These are phyloP conservation scores for Adiantum capillusveneris DNA, from an alignment of 75 land plant genomes.

Conservation along the genomic window DNA sequence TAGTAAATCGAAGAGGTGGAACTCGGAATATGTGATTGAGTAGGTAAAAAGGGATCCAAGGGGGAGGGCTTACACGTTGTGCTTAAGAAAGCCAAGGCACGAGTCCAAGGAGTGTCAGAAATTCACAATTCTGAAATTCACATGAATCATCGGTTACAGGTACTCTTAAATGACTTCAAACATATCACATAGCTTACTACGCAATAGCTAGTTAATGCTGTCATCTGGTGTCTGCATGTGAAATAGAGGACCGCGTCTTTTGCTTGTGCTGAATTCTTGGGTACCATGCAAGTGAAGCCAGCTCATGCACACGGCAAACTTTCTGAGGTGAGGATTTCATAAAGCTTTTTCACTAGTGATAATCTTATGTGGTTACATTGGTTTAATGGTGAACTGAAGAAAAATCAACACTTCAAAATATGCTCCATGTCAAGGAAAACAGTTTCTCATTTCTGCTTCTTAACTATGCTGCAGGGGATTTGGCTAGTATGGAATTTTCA, in stretches of 20 bases:
- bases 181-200: background rate
- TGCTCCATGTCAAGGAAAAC: too few species aligned
- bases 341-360: background rate
- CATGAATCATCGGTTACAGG: constrained; percentile 24
- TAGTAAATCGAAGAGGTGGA: too few species aligned
- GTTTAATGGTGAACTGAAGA: too few species aligned
- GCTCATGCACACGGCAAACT: constrained; percentile 16
- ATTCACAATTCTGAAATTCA: constrained; percentile 23
- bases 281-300: constrained; percentile 19
- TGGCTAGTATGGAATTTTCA: constrained; percentile 27
- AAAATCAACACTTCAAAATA: too few species aligned
- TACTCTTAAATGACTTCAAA: background rate
- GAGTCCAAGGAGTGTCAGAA: constrained; percentile 14
- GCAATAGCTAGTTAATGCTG: background rate
- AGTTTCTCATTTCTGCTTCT: background rate
- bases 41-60: constrained; percentile 7
- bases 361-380: too few species aligned
- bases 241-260: constrained; percentile 19
- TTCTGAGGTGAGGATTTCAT: constrained; percentile 11
- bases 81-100: constrained; percentile 15
- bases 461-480: constrained; percentile 8
- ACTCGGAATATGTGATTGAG: background rate
- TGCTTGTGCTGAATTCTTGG: constrained; percentile 27
- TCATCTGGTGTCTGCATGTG: background rate
- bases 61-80: constrained; percentile 15